Evolutionary conservation across 805 yeast species (phyloP).

Genomic region (Metschnikowia shivogae): DNA sequence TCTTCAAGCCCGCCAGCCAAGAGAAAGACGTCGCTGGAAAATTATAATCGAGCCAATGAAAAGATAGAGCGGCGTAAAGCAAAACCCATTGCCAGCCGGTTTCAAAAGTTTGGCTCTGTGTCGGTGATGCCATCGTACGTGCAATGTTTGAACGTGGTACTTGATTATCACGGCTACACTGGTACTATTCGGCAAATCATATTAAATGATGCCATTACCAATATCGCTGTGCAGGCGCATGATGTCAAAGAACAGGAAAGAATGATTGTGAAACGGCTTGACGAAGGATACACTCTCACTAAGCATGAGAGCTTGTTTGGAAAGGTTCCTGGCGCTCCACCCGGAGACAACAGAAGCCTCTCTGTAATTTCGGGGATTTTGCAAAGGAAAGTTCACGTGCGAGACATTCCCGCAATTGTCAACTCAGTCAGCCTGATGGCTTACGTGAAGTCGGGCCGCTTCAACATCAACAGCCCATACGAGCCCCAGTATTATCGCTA

Average conservation of each 20-base stretch:
- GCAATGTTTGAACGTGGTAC: slow-evolving; percentile 19
- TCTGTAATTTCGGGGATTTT: slow-evolving; percentile 13
- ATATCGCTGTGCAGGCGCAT: slow-evolving; percentile 11
- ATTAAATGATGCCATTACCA: slow-evolving; percentile 14
- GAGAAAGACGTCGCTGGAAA: neutral
- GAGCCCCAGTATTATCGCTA: slow-evolving; percentile 30
- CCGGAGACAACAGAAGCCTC: neutral
- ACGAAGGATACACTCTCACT: slow-evolving; percentile 3
- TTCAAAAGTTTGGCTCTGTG: slow-evolving; percentile 8
- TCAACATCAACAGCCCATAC: slow-evolving; percentile 22
- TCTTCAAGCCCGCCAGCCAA: neutral
- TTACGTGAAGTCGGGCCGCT: slow-evolving; percentile 22
- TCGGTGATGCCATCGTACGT: slow-evolving; percentile 13
- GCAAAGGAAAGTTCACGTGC: slow-evolving; percentile 18
- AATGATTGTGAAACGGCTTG: slow-evolving; percentile 3
- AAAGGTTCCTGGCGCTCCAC: neutral
- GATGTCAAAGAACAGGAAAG: slow-evolving; percentile 4
- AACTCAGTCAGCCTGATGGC: slow-evolving; percentile 20
- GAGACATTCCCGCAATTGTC: slow-evolving; percentile 17
- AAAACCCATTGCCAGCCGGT: slow-evolving; percentile 12
- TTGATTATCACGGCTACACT: slow-evolving; percentile 20
- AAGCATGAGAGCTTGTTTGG: slow-evolving; percentile 9
- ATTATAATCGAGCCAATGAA: neutral
- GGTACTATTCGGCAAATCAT: slow-evolving; percentile 14
- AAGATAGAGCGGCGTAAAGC: slow-evolving; percentile 10